These are phyloP conservation scores for Pilaira anomala DNA, from an alignment of 192 early-diverging fungal species.

Conservation along the genomic window DNA sequence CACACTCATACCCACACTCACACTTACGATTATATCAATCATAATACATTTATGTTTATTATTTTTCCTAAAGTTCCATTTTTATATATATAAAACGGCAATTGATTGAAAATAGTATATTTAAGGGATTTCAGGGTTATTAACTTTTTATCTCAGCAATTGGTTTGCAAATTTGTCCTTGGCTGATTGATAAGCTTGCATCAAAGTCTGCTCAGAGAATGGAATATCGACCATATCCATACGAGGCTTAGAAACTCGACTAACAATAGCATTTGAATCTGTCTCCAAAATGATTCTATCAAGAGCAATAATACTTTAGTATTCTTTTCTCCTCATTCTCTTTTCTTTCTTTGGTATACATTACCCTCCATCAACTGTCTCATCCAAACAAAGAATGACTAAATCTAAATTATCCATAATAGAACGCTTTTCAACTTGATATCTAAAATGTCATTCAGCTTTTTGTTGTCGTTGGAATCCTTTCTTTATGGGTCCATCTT, in stretches of 20 bases:
- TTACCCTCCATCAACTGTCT: conserved; percentile 93
- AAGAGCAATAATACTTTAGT: background rate
- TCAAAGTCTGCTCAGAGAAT: conserved; percentile 71
- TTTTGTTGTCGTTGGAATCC: background rate
- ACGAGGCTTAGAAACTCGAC: conserved; percentile 74
- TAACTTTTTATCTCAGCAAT: conserved; percentile 52
- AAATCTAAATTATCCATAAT: conserved; percentile 91
- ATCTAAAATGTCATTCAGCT: conserved; percentile 43
- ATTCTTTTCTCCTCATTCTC: too few relatives aligned
- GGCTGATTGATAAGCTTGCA: conserved; percentile 75
- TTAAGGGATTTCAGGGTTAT: background rate
- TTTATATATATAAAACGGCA: too few relatives aligned
- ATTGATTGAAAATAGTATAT: too few relatives aligned
- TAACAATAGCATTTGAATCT: conserved; percentile 70
- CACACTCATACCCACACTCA: background rate
- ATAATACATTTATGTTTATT: conserved; percentile 1
- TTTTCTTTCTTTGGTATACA: background rate
- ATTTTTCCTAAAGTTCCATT: background rate
- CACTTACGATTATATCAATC: background rate
- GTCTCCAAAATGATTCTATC: conserved; percentile 71
- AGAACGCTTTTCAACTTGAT: conserved; percentile 87
- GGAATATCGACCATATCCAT: conserved; percentile 69
- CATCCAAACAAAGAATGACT: conserved; percentile 87
- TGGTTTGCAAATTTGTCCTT: conserved; percentile 69
- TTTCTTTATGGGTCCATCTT: too few relatives aligned